Percentiles rank a stretch among this genome's conserved stretches.
phyloP scores from a whole-genome alignment of 75 land plant species.

The Picea sitchensis region DNA sequence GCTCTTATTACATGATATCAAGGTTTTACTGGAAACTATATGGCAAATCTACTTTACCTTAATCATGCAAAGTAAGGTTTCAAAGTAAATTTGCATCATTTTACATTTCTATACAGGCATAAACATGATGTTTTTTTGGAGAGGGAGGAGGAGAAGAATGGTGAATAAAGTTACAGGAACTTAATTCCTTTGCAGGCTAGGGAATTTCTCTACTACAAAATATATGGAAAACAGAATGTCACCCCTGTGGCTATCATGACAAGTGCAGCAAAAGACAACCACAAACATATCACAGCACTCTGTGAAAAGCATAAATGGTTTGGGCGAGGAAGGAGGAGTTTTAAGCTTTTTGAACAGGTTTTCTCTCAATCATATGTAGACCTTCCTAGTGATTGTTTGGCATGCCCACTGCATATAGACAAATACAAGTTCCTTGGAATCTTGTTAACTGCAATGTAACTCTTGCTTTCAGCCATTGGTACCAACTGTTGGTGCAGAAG shows the following conservation, averaged over 20 bases:
- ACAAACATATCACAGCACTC: conserved; percentile 60
- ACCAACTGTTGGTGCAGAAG: conserved; percentile 83
- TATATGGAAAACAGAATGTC: conserved; percentile 75
- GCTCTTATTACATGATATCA: not conserved
- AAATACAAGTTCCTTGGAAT: not conserved
- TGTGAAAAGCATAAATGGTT: conserved; percentile 84
- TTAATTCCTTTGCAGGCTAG: conserved; percentile 64
- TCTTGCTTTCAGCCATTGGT: conserved; percentile 72
- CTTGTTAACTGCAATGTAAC: conserved; percentile 2
- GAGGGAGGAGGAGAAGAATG: not conserved
- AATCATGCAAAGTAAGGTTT: not conserved
- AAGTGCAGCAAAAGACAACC: conserved; percentile 92
- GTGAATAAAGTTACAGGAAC: not conserved
- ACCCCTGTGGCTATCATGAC: conserved; percentile 99
- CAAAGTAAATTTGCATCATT: not conserved
- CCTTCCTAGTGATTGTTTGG: not conserved
- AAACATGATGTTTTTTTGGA: not conserved
- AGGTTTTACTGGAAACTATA: not conserved
- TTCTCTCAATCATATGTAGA: not conserved
- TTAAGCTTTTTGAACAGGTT: conserved; percentile 96
- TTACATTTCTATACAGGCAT: not conserved
- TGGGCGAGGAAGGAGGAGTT: conserved; percentile 81
- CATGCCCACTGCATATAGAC: not conserved
- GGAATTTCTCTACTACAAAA: conserved; percentile 82
- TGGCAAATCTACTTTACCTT: not conserved